Base-by-base conservation (phyloP, 352 stramenopile species). In the Phytophthora lateralis region DNA sequence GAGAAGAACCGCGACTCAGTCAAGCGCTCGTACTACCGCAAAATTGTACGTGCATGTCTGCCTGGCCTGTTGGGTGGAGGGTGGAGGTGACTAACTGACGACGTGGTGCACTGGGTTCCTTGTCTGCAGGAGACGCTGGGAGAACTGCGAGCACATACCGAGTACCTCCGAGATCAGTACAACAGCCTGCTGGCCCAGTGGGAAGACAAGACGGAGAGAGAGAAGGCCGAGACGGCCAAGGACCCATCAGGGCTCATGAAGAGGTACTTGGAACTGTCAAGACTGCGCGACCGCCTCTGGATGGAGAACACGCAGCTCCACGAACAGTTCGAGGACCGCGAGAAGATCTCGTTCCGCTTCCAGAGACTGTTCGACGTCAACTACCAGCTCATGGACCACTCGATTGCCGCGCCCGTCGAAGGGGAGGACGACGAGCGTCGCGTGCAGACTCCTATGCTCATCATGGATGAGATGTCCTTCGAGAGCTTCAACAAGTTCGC, bases 401-500 rank as follows among this genome's bases (percentile, higher is more conserved):
- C 75, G 52, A 69, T 76, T 38, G 69, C 71, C 14, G 69, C 61
- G 0, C 67, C 68, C 0, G 66, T 50, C 17, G 52, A 71, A 11
- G 49, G 76, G 3, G 60, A 76, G 9, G 38, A 60, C 12, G 46
- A 71, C 44, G 63, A 73, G 12, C 63, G 68, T 27, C 66, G 59
- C n/a, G 69, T 78, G 39, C 69, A 78, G 52, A 75, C 71, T 34
- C 75, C 75, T 3, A 72, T 79, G 75, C 61, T 84, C 21, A 78
- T 84, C 38, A 84, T 84, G 75, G 72, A 84, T 53, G 75, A 84
- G n/a, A 84, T 84, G 75, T 79, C 72, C 34, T 67, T 78, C 35
- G 75, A 84, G 27, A 75, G 65, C 44, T 84, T 84, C 48, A 63
- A 54, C 34, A 70, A 75, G 29, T 84, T 80, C 20, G 60, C 75